Base-by-base conservation (phyloP, 257 asterid genomes). In the Ilex asprella region DNA sequence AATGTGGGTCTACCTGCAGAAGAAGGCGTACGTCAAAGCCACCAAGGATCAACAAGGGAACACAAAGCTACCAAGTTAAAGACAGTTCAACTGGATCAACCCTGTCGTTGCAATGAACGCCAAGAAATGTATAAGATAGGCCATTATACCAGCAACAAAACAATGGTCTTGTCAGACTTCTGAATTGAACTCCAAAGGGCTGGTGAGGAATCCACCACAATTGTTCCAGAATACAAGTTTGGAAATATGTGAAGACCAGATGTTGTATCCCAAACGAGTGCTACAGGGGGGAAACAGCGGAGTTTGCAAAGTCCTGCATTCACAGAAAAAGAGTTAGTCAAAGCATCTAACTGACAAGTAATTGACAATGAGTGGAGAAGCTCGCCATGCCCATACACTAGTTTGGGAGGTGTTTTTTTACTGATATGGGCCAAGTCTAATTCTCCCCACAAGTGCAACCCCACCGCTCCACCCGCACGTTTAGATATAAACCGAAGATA, bases 231-330 rank as follows among this genome's bases (percentile, higher is more conserved):
- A 78, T 77, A 68, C 77, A 89, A 71, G 79, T 93, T 93, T 64
- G 99, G 99, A 72, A 80, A 89, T 53, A 93, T 80, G 56, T 87
- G 96, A 63, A 93, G 86, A 74, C 99, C 97, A 61, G 99, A 89
- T 67, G 86, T 83, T 47, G 75, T 72, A 78, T 93, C 99, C 97
- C 97, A 93, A 78, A 94, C 96, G 74, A 93, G 85, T 62, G 95
- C 97, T 63, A 87, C 95, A 51, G 99, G 97, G 49, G 99, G 99
- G 75, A 92, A 92, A 78, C 99, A 92, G 55, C 96, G 93, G 67
- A 86, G 87, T 79, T 71, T 82, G 72, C 99, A 93, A 61, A 93
- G 82, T 67, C 82, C 99, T 93, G 80, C 84, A 82, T 59, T 61
- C 51, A 65, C 65, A 52, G 43, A 62, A 65, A 72, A 67, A 53